A percentile compares a stretch with the other conserved stretches of the same genome.
Conservation (phyloP, 805 yeast species). For the Candida vaughaniae region DNA sequence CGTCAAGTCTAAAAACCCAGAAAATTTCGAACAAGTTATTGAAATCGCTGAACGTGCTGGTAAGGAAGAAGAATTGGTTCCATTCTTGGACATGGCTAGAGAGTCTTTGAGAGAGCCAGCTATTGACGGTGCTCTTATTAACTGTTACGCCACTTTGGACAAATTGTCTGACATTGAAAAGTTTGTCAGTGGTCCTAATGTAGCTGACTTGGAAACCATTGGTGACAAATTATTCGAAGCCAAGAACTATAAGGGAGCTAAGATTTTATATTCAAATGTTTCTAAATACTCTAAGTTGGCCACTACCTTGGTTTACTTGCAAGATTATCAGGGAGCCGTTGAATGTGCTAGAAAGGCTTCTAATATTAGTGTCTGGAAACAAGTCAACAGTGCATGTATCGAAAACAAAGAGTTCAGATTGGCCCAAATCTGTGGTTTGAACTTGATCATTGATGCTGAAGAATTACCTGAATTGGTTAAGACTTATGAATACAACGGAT, state of each 20-base stretch:
- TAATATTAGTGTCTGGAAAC: conserved; percentile 92
- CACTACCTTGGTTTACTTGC: conserved; percentile 88
- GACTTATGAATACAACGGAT: conserved; percentile 86
- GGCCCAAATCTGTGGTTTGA: conserved; percentile 98
- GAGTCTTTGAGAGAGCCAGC: conserved; percentile 84
- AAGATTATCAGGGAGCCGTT: conserved; percentile 94
- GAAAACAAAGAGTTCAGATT: conserved; percentile 92
- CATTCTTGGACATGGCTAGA: conserved; percentile 89
- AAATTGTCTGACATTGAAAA: conserved; percentile 78
- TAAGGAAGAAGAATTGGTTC: conserved; percentile 88
- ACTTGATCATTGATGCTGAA: conserved; percentile 95
- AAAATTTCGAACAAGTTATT: conserved; percentile 86
- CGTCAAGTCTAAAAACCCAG: conserved; percentile 87
- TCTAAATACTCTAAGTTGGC: conserved; percentile 96
- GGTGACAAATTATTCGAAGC: conserved; percentile 88
- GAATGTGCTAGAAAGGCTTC: conserved; percentile 99
- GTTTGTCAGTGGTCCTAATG: conserved; percentile 82
- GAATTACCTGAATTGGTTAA: conserved; percentile 87
- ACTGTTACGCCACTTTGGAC: conserved; percentile 79
- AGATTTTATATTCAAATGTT: conserved; percentile 76
- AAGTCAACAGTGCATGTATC: conserved; percentile 95
- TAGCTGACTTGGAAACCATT: conserved; percentile 86
- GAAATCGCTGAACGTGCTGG: conserved; percentile 95
- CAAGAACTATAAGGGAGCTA: conserved; percentile 89
- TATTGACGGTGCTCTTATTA: conserved; percentile 88